phyloP scores from a whole-genome alignment of 495 filamentous ascomycete species.

The Delitschia confertaspora region DNA sequence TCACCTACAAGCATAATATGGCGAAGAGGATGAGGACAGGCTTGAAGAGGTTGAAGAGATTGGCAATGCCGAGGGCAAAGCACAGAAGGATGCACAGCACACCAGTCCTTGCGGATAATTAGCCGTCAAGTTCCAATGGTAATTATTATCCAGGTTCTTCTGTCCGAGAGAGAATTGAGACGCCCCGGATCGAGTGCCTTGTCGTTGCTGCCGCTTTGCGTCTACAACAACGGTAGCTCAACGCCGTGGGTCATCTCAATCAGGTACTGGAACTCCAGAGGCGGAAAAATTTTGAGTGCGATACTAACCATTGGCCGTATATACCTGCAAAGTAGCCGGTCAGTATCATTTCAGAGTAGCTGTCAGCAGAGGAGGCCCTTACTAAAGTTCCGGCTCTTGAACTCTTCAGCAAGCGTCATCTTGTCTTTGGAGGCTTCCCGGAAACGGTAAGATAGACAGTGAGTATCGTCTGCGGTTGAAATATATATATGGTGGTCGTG shows the following conservation, averaged over 20 bases:
- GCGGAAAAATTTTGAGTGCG: background rate
- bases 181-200: too few relatives aligned
- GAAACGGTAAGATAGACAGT: too few relatives aligned
- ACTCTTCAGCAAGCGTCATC: conserved; percentile 58
- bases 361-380: conserved; percentile 37
- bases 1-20: conserved; percentile 72
- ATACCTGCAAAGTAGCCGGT: conserved; percentile 61
- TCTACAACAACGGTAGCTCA: too few relatives aligned
- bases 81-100: conserved; percentile 91
- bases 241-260: background rate
- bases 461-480: too few relatives aligned
- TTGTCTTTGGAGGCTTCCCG: too few relatives aligned
- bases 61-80: conserved; percentile 88
- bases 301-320: conserved; percentile 95
- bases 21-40: conserved; percentile 64
- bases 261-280: background rate
- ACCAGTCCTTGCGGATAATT: conserved; percentile 61
- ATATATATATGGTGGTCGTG: too few relatives aligned
- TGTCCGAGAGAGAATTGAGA: background rate
- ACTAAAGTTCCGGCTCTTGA: conserved; percentile 97
- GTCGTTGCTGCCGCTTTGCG: too few relatives aligned
- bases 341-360: conserved; percentile 21
- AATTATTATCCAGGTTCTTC: background rate
- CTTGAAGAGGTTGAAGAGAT: conserved; percentile 54
- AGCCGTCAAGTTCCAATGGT: background rate